Conservation (phyloP, 225 moss, liverwort and hornwort genomes). For the Pseudoscleropodium purum region DNA sequence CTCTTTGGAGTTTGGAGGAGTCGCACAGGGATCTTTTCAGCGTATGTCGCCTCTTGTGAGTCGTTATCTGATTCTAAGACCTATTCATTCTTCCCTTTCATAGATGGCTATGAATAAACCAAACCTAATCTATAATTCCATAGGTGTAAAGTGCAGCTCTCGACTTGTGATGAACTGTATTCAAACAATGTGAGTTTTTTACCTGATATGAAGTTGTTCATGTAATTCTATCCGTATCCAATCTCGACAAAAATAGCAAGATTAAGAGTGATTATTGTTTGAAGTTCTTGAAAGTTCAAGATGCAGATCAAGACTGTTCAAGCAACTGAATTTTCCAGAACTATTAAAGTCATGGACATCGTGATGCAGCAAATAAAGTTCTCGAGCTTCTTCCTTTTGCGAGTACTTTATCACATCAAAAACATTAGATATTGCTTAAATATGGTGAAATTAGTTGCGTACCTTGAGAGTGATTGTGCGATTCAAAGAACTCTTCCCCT, state of each 20-base stretch:
- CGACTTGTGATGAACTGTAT: background rate
- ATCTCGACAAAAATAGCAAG: background rate
- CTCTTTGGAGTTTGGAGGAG: background rate
- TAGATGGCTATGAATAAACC: background rate
- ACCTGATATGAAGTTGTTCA: background rate
- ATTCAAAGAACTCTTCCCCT: slow-evolving; percentile 12
- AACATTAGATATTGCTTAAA: background rate
- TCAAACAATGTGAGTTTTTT: background rate
- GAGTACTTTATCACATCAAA: background rate
- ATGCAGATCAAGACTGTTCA: background rate
- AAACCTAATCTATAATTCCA: background rate
- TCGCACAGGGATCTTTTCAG: background rate
- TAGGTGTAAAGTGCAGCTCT: background rate
- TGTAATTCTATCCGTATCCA: background rate
- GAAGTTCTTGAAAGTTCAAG: background rate
- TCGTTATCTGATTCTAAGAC: background rate
- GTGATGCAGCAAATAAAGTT: background rate
- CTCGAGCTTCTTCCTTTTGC: background rate
- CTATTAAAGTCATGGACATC: background rate
- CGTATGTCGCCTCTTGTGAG: background rate
- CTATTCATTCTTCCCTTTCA: background rate
- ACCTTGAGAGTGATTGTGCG: slow-evolving; percentile 14
- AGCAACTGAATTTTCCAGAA: background rate
- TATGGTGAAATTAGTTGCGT: background rate
- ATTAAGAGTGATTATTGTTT: background rate